Conservation (phyloP, 164 flowering plant genomes). For the Pachysandra terminalis region DNA sequence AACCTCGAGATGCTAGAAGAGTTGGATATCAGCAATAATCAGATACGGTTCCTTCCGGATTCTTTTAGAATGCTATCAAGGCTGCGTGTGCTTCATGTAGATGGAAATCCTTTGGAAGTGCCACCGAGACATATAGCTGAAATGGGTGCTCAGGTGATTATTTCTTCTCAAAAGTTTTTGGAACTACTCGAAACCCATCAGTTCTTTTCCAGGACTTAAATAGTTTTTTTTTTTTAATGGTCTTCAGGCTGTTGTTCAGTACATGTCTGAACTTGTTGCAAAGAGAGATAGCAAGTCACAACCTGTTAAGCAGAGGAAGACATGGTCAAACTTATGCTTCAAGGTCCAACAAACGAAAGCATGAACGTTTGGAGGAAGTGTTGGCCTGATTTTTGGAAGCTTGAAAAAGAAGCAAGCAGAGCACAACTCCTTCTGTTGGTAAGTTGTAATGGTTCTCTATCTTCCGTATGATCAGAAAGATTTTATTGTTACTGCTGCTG, state of each 20-base stretch:
- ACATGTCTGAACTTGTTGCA: slow-evolving; percentile 66
- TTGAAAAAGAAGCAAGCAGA: background rate
- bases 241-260: slow-evolving; percentile 76
- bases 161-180: slow-evolving; percentile 1
- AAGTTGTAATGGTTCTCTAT: background rate
- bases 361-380: slow-evolving; percentile 37
- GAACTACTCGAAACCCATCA: background rate
- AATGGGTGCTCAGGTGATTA: slow-evolving; percentile 75
- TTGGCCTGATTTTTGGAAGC: slow-evolving; percentile 28
- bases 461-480: background rate
- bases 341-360: slow-evolving; percentile 63
- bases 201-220: slow-evolving; percentile 1
- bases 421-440: slow-evolving; percentile 7
- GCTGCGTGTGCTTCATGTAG: slow-evolving; percentile 48
- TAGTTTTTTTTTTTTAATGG: too few relatives aligned
- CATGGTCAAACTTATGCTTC: slow-evolving; percentile 68
- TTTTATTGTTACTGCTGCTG: too few relatives aligned
- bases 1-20: slow-evolving; percentile 76
- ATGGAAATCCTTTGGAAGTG: slow-evolving; percentile 76
- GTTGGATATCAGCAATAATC: slow-evolving; percentile 84
- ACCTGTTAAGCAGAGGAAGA: slow-evolving; percentile 55
- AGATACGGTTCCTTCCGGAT: slow-evolving; percentile 75
- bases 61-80: slow-evolving; percentile 64
- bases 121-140: slow-evolving; percentile 71
- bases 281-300: slow-evolving; percentile 47